Evolutionary conservation across 768 basidiomycete species (phyloP), one percentile per base, ranked within the genome.

Genomic region (Mrakia blollopis): DNA sequence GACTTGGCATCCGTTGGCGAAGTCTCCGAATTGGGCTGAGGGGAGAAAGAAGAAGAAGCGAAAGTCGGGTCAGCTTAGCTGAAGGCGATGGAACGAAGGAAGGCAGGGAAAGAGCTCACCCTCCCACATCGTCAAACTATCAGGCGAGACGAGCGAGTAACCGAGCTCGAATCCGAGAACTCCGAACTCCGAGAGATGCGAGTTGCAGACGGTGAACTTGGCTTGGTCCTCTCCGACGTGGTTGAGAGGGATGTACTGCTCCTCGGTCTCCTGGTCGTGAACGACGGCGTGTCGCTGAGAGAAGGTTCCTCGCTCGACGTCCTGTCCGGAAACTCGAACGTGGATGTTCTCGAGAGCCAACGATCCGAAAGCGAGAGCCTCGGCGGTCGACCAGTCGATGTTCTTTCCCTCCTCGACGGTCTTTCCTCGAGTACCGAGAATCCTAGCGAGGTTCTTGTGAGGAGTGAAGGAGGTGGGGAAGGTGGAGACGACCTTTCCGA

Each of bases 341-440:
- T 98, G 94, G 71, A 91, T 91, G 81, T 92, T 92, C 84, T 98
- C 95, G 60, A 97, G 87, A 14, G 92, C 92, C 57, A 99, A 90
- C 8, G 94, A 88, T 77, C 96, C 97, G 81, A 98, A 92, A 0
- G 97, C 97, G 73, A 99, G 89, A 0, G 97, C 94, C 85, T 99
- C 97, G 61, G 97, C 96, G 30, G 96, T 99, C 2, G 96, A 91
- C 94, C 94, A 98, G 84, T 99, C 97, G 80, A 98, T 96, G 85
- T 91, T 91, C 75, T 83, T 86, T 70, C 94, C 97, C 78, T 98
- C 94, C 80, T 93, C 90, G 21, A 98, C 90, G 0, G 91, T 89
- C 87, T 94, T 93, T 30, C 93, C 95, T 76, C 97, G 91, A 16
- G 88, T 89, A 62, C 86, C 82, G 65, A 99, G 89, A 83, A 99